A percentile compares a stretch with the other conserved stretches of the same genome.
Evolutionary conservation across 176 grass and related monocot genomes (phyloP).

Genomic region (Pontederia crassipes): DNA sequence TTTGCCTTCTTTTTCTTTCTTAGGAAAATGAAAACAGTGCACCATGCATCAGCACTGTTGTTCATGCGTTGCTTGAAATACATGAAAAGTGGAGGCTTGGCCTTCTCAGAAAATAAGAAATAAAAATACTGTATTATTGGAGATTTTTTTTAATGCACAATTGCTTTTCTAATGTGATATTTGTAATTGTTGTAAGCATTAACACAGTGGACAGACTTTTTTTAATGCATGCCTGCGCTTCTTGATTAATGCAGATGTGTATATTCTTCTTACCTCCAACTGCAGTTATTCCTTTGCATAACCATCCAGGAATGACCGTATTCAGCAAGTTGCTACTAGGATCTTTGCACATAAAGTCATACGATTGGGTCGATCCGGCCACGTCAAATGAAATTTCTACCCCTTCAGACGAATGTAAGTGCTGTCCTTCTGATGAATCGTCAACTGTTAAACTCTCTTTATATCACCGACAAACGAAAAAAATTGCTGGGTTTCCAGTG

Average conservation of each 20-base stretch:
- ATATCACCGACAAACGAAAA: too few species aligned
- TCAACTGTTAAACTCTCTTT: background rate
- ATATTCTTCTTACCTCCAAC: constrained; percentile 68
- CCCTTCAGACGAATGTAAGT: constrained; percentile 21
- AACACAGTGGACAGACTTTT: background rate
- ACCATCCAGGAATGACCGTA: constrained; percentile 94
- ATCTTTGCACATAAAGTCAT: constrained; percentile 68
- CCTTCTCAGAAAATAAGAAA: too few species aligned
- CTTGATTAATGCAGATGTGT: constrained; percentile 45
- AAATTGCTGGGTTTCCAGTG: constrained; percentile 22
- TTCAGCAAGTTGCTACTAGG: constrained; percentile 75
- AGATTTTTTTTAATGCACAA: too few species aligned
- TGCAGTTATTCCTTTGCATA: constrained; percentile 78
- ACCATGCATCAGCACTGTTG: too few species aligned
- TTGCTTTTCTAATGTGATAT: too few species aligned
- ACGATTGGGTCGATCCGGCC: constrained; percentile 56
- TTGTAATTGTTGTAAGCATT: too few species aligned
- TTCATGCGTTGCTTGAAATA: too few species aligned
- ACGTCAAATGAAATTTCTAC: background rate
- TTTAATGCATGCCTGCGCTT: background rate
- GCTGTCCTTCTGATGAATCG: background rate
- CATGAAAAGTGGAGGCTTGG: too few species aligned
- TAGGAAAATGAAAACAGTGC: too few species aligned
- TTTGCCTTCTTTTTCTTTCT: too few species aligned
- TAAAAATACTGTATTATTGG: too few species aligned